These are phyloP conservation scores for Pleurotus giganteus DNA, from an alignment of 768 basidiomycete genomes.

Conservation along the genomic window DNA sequence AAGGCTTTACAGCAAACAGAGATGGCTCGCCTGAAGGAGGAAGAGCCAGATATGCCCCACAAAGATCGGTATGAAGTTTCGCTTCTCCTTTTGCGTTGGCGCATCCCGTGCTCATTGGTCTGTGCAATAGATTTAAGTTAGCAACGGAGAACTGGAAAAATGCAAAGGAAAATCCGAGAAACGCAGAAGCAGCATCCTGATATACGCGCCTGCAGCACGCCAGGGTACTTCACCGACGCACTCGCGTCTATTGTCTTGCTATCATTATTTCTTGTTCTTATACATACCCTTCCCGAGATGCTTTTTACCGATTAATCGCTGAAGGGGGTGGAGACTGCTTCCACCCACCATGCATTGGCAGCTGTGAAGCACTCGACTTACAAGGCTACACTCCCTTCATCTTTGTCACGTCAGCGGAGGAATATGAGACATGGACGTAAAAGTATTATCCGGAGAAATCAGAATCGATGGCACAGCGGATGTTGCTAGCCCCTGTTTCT, in stretches of 20 bases:
- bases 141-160: constrained; percentile 80
- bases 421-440: constrained; percentile 1
- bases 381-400: not conserved
- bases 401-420: not conserved
- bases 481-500: constrained; percentile 11
- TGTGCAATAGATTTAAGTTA: constrained; percentile 57
- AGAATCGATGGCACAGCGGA: not conserved
- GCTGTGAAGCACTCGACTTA: no score
- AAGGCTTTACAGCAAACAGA: constrained; percentile 56
- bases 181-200: constrained; percentile 19
- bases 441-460: not conserved
- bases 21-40: constrained; percentile 75
- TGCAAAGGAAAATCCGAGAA: constrained; percentile 64
- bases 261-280: not conserved
- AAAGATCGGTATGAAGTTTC: constrained; percentile 59
- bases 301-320: no score
- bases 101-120: constrained; percentile 12
- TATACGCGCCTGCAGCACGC: not conserved
- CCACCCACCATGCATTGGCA: no score
- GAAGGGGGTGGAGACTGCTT: no score
- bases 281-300: not conserved
- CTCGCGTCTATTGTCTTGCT: not conserved
- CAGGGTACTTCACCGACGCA: not conserved
- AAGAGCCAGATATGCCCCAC: constrained; percentile 69
- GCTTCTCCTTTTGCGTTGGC: not conserved